These are phyloP conservation scores for Mycena epipterygia DNA, from an alignment of 768 basidiomycete species.

Conservation along the genomic window DNA sequence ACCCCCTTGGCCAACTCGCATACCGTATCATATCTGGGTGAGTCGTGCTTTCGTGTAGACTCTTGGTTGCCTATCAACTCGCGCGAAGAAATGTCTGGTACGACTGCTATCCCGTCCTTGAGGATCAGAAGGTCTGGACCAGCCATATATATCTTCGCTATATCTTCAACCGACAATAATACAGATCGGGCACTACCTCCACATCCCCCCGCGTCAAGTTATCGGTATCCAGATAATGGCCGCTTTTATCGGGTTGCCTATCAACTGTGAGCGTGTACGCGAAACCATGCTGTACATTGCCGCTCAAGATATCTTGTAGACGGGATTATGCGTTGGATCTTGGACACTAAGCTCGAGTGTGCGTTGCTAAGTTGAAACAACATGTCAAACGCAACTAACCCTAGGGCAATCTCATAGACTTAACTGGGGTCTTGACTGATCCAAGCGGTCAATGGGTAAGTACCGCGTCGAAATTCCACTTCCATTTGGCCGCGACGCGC, in stretches of 20 bases:
- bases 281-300: too few species aligned
- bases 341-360: slow-evolving; percentile 3
- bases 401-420: neutral
- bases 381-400: neutral
- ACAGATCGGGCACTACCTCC: neutral
- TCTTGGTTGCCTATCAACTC: neutral
- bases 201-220: neutral
- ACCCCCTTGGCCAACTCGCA: slow-evolving; percentile 5
- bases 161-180: neutral
- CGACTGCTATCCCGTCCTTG: neutral
- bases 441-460: neutral
- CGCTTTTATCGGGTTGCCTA: neutral
- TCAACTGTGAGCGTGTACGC: neutral
- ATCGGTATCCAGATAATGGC: slow-evolving; percentile 2
- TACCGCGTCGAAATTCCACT: neutral
- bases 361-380: neutral
- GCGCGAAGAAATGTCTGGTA: neutral
- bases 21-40: slow-evolving; percentile 2
- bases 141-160: neutral
- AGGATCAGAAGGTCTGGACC: slow-evolving; percentile 1
- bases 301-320: neutral
- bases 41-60: neutral
- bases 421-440: neutral
- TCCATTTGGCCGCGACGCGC: too few species aligned
- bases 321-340: neutral